Conservation (phyloP, 75 land plant species). For the Sequoia sempervirens region DNA sequence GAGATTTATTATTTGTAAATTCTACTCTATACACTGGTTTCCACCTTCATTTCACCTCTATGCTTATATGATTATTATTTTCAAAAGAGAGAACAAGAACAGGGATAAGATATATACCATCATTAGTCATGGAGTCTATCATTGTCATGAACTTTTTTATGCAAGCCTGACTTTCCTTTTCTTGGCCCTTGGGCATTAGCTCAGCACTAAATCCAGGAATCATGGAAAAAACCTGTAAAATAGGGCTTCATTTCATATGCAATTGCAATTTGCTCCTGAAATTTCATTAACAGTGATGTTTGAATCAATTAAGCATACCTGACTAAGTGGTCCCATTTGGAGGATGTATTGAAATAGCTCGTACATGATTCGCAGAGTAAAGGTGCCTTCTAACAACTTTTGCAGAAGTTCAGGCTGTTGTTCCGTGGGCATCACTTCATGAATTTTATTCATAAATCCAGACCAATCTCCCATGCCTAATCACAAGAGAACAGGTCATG, state of each 20-base stretch:
- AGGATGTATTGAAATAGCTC: conserved; percentile 46
- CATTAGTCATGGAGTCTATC: conserved; percentile 98
- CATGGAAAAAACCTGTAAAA: conserved; percentile 88
- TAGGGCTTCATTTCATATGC: neutral
- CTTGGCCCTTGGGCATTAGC: conserved; percentile 89
- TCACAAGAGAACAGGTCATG: neutral
- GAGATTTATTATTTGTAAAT: neutral
- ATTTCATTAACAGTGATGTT: neutral
- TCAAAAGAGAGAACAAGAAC: neutral
- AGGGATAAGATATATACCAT: conserved; percentile 32
- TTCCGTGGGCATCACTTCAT: conserved; percentile 47
- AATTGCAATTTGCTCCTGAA: neutral
- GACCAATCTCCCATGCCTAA: conserved; percentile 51
- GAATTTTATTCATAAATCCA: conserved; percentile 46
- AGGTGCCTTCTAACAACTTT: conserved; percentile 38
- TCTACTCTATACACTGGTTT: neutral
- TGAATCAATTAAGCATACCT: conserved; percentile 15
- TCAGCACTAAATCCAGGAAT: conserved; percentile 86
- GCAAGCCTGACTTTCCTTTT: conserved; percentile 89
- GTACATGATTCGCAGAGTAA: conserved; percentile 46
- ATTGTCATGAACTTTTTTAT: conserved; percentile 95
- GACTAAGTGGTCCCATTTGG: conserved; percentile 40
- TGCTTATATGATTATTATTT: neutral
- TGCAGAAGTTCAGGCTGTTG: conserved; percentile 47
- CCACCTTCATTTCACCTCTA: neutral